phyloP scores from a whole-genome alignment of 306 rosid genomes.

The Herpetospermum pedunculosum region DNA sequence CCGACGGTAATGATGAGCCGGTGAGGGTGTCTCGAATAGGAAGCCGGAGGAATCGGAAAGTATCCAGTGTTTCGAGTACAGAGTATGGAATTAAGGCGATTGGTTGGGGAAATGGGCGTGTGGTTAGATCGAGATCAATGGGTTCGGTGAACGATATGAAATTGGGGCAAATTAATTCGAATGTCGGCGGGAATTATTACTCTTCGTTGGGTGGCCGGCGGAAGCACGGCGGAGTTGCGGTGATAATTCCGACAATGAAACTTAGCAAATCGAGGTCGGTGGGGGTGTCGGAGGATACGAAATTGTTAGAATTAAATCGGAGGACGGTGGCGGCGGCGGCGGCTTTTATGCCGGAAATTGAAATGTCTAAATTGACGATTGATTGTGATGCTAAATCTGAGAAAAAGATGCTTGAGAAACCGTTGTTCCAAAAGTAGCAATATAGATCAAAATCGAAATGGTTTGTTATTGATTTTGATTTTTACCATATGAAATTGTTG shows the following conservation, averaged over 20 bases:
- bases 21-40: not conserved
- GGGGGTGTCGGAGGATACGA: constrained; percentile 28
- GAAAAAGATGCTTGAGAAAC: constrained; percentile 27
- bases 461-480: not conserved
- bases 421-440: constrained; percentile 21
- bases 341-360: constrained; percentile 3
- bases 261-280: constrained; percentile 57
- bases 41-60: constrained; percentile 34
- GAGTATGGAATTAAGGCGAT: constrained; percentile 12
- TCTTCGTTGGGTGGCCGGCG: constrained; percentile 14
- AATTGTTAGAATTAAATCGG: not conserved
- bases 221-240: constrained; percentile 12
- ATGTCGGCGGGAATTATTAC: not conserved
- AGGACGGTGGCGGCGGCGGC: not conserved
- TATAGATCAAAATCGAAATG: not conserved
- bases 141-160: constrained; percentile 25
- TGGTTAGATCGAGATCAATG: constrained; percentile 39
- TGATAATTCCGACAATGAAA: constrained; percentile 19
- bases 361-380: constrained; percentile 32
- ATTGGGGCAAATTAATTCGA: not conserved
- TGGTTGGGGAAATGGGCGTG: constrained; percentile 6
- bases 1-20: constrained; percentile 1
- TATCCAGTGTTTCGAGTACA: constrained; percentile 7
- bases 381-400: constrained; percentile 24
- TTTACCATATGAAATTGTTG: not conserved